Evolutionary conservation across 2,329 filamentous ascomycete genomes (phyloP), one percentile per base, ranked within the genome.

Genomic region (Albifimbria verrucaria): DNA sequence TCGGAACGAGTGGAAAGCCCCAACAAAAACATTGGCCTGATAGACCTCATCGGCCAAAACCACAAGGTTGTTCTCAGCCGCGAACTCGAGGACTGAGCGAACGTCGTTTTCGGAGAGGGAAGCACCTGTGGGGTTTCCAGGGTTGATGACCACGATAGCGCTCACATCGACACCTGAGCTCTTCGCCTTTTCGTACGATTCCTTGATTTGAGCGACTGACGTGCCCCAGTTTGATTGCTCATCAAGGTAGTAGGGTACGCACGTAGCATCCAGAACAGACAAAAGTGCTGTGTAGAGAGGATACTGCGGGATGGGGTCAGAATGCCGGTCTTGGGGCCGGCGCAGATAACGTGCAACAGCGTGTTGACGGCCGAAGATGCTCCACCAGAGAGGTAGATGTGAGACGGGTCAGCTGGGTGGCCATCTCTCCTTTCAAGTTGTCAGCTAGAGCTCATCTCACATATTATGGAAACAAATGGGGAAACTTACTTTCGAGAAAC

Each of bases 301-400:
- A 72, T 97, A 97, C 72, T 97, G 93, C 4, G 93, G 93, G 61
- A 97, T 97, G 92, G 93, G n/a, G 97, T 87, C 55, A 97, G 84
- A 50, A 97, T 82, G 57, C 93, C 93, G 3, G 87, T 87, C 54
- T 88, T 79, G 47, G 86, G 82, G 49, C 78, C 78, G 46, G 88
- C 83, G 74, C 90, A 94, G 69, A 97, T 89, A 68, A 95, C 80
- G 74, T 92, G 86, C 55, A 97, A 81, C 57, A 97, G 84, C 12
- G 92, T 95, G 78, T 91, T 96, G 57, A 97, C 93, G 58, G 92
- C 93, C 2, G 92, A 89, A 3, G 92, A 96, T 55, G 93, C 93
- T 64, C 93, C 93, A 23, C 82, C 89, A 55, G 89, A 92, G 62
- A 97, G 84, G 78, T 93, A 97, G 70, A 97, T 88, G 68, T 89